A percentile compares a stretch with the other conserved stretches of the same genome.
Conservation (phyloP, 257 asterid genomes). For the Anisodus tanguticus region DNA sequence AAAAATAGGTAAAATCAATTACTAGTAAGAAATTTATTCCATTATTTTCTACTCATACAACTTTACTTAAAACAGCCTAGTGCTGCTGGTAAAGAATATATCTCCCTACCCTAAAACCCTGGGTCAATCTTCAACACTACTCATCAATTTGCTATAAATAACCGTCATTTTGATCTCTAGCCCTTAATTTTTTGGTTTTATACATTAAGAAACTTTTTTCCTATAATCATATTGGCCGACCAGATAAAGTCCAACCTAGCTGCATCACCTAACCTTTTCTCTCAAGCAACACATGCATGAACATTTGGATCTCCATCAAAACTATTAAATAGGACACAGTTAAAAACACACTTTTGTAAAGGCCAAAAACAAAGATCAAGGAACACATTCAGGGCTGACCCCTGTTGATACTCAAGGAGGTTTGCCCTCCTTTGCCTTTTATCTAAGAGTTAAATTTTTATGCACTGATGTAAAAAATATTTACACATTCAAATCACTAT, state of each 20-base stretch:
- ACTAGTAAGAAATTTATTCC: not conserved
- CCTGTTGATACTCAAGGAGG: not conserved
- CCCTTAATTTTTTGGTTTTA: constrained; percentile 24
- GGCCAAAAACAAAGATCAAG: constrained; percentile 24
- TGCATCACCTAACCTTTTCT: not conserved
- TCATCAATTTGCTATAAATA: constrained; percentile 27
- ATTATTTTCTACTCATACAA: not conserved
- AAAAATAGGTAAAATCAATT: not conserved
- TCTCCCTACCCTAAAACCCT: not conserved
- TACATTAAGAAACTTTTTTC: not conserved
- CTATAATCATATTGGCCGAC: constrained; percentile 34
- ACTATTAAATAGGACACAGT: constrained; percentile 3
- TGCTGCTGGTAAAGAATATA: not conserved
- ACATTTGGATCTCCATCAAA: not conserved
- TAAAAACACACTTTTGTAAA: not conserved
- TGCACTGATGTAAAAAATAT: not conserved
- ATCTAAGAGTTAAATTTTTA: constrained; percentile 32
- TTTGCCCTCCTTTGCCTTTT: constrained; percentile 25
- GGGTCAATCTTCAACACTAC: not conserved
- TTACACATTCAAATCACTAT: not conserved
- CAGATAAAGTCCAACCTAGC: constrained; percentile 23
- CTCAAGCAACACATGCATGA: not conserved
- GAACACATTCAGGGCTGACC: constrained; percentile 30
- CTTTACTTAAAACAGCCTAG: not conserved
- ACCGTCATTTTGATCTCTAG: constrained; percentile 35